Percentiles rank a stretch among this genome's conserved stretches.
These are phyloP conservation scores for Powellomyces hirtus DNA, from an alignment of 192 early-diverging fungal species.

Conservation along the genomic window DNA sequence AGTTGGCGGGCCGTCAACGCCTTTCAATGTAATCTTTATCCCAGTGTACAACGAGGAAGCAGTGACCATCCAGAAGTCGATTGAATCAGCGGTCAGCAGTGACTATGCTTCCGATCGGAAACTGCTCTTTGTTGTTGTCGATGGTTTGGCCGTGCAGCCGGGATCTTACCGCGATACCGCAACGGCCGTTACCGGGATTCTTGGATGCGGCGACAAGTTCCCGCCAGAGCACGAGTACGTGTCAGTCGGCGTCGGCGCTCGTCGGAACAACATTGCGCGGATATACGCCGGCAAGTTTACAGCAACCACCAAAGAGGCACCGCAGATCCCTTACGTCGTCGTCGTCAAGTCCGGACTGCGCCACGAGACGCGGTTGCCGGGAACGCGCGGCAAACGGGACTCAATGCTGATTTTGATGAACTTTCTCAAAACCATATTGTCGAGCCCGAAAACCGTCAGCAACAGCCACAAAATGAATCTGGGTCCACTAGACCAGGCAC, in stretches of 20 bases:
- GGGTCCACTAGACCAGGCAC: neutral
- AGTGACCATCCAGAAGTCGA: constrained; percentile 3
- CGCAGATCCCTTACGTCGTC: constrained; percentile 7
- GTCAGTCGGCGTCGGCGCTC: neutral
- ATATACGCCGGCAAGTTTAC: neutral
- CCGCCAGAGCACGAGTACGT: neutral
- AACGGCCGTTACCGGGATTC: constrained; percentile 2
- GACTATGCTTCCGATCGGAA: neutral
- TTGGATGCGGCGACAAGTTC: neutral
- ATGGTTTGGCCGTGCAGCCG: constrained; percentile 4
- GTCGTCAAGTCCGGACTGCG: constrained; percentile 1
- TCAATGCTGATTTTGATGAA: constrained; percentile 4
- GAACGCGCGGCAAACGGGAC: constrained; percentile 11
- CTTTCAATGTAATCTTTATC: constrained; percentile 4
- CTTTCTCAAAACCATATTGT: neutral
- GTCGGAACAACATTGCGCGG: neutral
- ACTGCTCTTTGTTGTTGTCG: constrained; percentile 12
- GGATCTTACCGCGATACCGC: constrained; percentile 7
- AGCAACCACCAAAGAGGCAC: neutral
- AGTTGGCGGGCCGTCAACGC: neutral
- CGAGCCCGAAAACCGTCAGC: neutral
- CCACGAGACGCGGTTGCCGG: constrained; percentile 1
- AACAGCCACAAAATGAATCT: neutral
- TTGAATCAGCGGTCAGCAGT: neutral
- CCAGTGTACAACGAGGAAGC: constrained; percentile 12